Conservation (phyloP, 345 rosid genomes). For the Cardamine resedifolia region DNA sequence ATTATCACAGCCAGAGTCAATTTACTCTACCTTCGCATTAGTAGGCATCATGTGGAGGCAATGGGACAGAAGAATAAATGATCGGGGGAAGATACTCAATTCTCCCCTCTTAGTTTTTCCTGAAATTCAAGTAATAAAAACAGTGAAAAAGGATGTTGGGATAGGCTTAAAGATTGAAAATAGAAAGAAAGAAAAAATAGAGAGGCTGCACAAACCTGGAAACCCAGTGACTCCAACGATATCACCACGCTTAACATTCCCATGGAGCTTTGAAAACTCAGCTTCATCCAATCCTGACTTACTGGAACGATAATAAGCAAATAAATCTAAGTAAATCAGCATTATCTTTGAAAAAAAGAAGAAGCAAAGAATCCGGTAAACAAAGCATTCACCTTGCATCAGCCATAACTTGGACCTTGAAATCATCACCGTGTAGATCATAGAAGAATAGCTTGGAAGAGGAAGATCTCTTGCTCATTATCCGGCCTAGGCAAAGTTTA, state of each 20-base stretch:
- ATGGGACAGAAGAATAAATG: constrained; percentile 69
- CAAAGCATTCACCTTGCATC: constrained; percentile 66
- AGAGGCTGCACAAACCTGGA: constrained; percentile 60
- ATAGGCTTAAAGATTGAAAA: background rate
- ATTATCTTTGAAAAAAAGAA: background rate
- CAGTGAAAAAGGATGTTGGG: background rate
- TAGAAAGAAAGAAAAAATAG: background rate
- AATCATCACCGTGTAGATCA: constrained; percentile 71
- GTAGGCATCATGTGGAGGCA: constrained; percentile 97
- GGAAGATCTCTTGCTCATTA: constrained; percentile 88
- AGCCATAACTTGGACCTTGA: constrained; percentile 95
- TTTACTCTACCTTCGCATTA: constrained; percentile 50
- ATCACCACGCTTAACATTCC: constrained; percentile 85
- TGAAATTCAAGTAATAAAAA: constrained; percentile 22
- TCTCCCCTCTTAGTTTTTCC: constrained; percentile 97
- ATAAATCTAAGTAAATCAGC: background rate
- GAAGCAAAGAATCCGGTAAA: background rate
- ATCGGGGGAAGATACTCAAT: constrained; percentile 73
- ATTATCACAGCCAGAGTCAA: background rate
- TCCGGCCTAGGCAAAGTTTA: constrained; percentile 59
- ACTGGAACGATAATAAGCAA: constrained; percentile 42
- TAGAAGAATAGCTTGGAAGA: constrained; percentile 88
- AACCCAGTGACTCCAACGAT: constrained; percentile 89
- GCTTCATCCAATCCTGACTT: constrained; percentile 78
- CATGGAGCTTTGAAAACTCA: constrained; percentile 70